Base-by-base conservation (phyloP, 1,139 yeast genomes). In the Debaryomyces coudertii region DNA sequence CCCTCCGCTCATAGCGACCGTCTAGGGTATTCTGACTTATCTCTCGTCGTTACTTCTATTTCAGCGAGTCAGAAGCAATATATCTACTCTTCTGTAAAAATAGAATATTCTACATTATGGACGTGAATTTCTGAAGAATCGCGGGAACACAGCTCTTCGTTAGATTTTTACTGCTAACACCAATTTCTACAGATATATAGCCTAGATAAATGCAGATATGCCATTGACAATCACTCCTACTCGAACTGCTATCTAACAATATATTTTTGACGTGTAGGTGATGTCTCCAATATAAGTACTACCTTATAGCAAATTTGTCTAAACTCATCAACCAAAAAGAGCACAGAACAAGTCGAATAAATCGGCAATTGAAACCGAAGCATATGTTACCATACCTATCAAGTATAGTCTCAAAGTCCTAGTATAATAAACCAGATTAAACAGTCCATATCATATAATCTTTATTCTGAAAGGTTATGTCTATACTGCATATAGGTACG, bases 1-100 rank as follows among this genome's bases (percentile, higher is more conserved):
- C 22, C 37, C 37, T 27, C 45, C 41, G 41, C 45, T 42, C 45
- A 42, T 42, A 28, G 40, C 34, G 42, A 7, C 12, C 23, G 14
- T n/a, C 23, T 16, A 12, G 33, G 41, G 27, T 16, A 18, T 28
- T 15, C 27, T 27, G 33, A 16, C 6, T 28, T 38, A 25, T 36
- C 23, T 36, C 28, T 25, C 15, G 31, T 15, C 31, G 12, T 20
- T 23, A 24, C 30, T 36, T 15, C 30, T 25, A 25, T 24, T 25
- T 11, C 9, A 14, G 14, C 14, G 33, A 29, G 33, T 18, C 18
- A 14, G 28, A 35, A 14, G 12, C 27, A 11, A 35, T 14, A 11
- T 5, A 33, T 33, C 36, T 33, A 33, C 24, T 33, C 36, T 18
- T 18, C 7, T 5, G 28, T n/a, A 11, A 33, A 33, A 33, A 33